phyloP scores from a whole-genome alignment of 148 eudicot species.

The Bassia scoparia region DNA sequence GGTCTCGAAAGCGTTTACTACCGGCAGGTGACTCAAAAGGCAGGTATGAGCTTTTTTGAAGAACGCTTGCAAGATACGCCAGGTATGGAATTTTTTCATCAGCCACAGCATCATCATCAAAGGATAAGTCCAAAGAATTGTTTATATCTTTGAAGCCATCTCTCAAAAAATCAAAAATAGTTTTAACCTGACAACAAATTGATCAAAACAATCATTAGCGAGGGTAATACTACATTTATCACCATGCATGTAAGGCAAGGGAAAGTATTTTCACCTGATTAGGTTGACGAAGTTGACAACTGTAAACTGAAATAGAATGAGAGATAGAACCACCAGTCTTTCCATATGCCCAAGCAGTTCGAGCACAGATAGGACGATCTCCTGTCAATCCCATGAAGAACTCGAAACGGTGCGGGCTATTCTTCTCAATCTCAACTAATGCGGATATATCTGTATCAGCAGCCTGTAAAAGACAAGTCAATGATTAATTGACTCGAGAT shows the following conservation, averaged over 20 bases:
- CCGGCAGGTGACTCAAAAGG: slow-evolving; percentile 91
- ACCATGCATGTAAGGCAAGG: background rate
- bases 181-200: slow-evolving; percentile 59
- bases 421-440: slow-evolving; percentile 92
- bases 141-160: slow-evolving; percentile 81
- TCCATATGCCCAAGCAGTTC: slow-evolving; percentile 99
- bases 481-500: slow-evolving; percentile 17
- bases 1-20: slow-evolving; percentile 74
- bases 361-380: slow-evolving; percentile 96
- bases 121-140: slow-evolving; percentile 86
- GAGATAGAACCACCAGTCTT: slow-evolving; percentile 93
- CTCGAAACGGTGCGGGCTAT: slow-evolving; percentile 96
- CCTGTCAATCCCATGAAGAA: slow-evolving; percentile 98
- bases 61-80: slow-evolving; percentile 80
- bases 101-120: slow-evolving; percentile 87
- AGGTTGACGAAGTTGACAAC: slow-evolving; percentile 92
- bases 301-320: slow-evolving; percentile 93
- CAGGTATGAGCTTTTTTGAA: slow-evolving; percentile 58
- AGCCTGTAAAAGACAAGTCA: slow-evolving; percentile 59
- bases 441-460: slow-evolving; percentile 95
- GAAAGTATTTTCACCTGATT: slow-evolving; percentile 50
- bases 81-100: slow-evolving; percentile 97
- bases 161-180: slow-evolving; percentile 81
- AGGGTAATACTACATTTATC: slow-evolving; percentile 7
- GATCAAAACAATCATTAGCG: background rate